These are phyloP conservation scores for Eucalyptus cladocalyx DNA, from an alignment of 345 rosid species.

Conservation along the genomic window DNA sequence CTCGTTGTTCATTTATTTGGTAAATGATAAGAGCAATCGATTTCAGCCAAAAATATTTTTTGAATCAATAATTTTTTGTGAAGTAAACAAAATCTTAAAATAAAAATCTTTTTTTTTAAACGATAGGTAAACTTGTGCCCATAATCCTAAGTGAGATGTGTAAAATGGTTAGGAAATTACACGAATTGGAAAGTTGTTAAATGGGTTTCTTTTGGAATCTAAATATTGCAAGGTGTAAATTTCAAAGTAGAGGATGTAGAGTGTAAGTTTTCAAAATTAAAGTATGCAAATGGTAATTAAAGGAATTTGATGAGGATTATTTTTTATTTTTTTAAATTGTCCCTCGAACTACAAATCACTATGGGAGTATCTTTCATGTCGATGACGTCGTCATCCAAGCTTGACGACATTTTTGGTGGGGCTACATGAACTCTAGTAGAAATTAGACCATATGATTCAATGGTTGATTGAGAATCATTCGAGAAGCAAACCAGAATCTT, in stretches of 20 bases:
- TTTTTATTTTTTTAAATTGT: not conserved
- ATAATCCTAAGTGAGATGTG: not conserved
- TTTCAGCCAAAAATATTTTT: not conserved
- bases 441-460: not conserved
- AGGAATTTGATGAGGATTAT: not conserved
- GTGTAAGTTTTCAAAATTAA: not conserved
- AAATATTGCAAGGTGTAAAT: not conserved
- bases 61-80: rapidly evolving
- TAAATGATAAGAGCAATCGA: rapidly evolving
- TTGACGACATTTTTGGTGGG: not conserved
- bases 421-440: not conserved
- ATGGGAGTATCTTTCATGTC: not conserved
- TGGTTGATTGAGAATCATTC: not conserved
- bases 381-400: not conserved
- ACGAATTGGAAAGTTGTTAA: not conserved
- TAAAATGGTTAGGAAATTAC: not conserved
- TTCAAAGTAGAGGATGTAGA: not conserved
- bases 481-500: not conserved
- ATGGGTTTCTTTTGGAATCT: not conserved
- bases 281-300: not conserved
- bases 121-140: not conserved
- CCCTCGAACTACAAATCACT: not conserved
- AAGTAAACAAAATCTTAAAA: not conserved
- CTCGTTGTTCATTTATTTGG: no score
- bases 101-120: not conserved